Evolutionary conservation across 345 rosid genomes (phyloP), one percentile per base, ranked within the genome.

Genomic region (Hypericum androsaemum): DNA sequence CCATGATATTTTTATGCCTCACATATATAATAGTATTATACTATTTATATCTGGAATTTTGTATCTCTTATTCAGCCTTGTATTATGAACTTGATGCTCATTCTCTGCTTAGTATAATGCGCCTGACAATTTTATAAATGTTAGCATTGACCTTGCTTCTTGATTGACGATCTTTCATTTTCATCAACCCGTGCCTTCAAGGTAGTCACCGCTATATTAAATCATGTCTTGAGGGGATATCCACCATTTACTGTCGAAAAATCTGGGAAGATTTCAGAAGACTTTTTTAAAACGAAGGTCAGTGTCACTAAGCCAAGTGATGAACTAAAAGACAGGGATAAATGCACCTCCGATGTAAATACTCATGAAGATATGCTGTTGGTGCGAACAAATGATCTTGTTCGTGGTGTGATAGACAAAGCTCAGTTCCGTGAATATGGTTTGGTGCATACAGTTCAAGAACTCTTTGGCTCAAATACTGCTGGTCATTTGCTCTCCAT

Each of bases 361-460:
- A 79, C 71, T 39, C 80, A 70, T 46, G 98, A 85, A 69, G 88
- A 75, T 47, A 61, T n/a, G n/a, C n/a, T 92, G 64, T 65, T 80
- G 39, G 77, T 92, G 28, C 74, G 70, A 16, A 82, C 62, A 59
- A 92, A 88, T 60, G 70, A 78, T 54, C 64, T 92, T 59, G 78
- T 92, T 39, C 74, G 82, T 41, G 98, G 98, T 46, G 96, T 92
- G 67, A 88, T 92, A 40, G 98, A 92, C 74, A 92, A 92, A 79
- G 95, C 89, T 61, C 98, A 92, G 70, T 92, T 92, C 78, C 94
- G 94, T 40, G 95, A 85, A 57, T 85, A 81, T 66, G 98, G 98
- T 64, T 69, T 92, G 67, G 82, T 92, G 54, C 98, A 92, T 67
- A 88, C 92, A 45, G 92, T 92, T 59, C 89, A 92, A 58, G 98